Evolutionary conservation across 2,329 filamentous ascomycete genomes (phyloP).

Genomic region (Paecilomyces variotii): DNA sequence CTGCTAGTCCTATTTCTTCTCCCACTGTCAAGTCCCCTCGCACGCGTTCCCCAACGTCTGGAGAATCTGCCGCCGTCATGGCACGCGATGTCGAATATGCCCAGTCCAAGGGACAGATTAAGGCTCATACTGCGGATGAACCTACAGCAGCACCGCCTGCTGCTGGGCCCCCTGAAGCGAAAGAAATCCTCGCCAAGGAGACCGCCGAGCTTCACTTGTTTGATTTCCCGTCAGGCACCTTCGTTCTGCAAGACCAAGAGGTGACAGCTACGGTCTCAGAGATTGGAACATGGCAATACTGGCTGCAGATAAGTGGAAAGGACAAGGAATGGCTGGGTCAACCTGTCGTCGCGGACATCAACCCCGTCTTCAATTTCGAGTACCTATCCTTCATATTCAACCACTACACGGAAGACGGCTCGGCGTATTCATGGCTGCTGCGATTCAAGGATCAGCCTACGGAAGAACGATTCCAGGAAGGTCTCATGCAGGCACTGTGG

Average conservation of each 20-base stretch:
- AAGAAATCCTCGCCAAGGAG: slow-evolving; percentile 67
- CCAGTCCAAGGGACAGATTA: slow-evolving; percentile 32
- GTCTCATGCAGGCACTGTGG: slow-evolving; percentile 92
- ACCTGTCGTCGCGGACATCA: slow-evolving; percentile 79
- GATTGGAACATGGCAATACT: slow-evolving; percentile 87
- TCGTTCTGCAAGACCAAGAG: slow-evolving; percentile 67
- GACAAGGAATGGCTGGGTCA: slow-evolving; percentile 82
- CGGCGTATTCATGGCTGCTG: slow-evolving; percentile 90
- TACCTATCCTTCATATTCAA: slow-evolving; percentile 99
- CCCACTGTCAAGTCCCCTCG: slow-evolving; percentile 32
- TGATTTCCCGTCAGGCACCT: slow-evolving; percentile 79
- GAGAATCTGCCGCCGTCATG: slow-evolving; percentile 37
- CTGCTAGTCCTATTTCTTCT: slow-evolving; percentile 50
- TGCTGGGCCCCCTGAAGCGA: slow-evolving; percentile 55
- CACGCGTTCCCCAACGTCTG: slow-evolving; percentile 27
- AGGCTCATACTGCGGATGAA: slow-evolving; percentile 32
- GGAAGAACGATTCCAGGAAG: slow-evolving; percentile 83
- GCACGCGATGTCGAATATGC: slow-evolving; percentile 37
- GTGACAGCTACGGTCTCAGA: slow-evolving; percentile 77
- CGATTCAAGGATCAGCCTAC: slow-evolving; percentile 78
- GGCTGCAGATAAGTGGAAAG: slow-evolving; percentile 73
- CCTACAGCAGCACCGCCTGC: slow-evolving; percentile 55
- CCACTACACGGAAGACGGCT: slow-evolving; percentile 79
- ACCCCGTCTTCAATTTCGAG: slow-evolving; percentile 98
- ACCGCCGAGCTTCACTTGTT: slow-evolving; percentile 85